Base-by-base conservation (phyloP, 208 protist genomes). In the Trypanosoma vivax region DNA sequence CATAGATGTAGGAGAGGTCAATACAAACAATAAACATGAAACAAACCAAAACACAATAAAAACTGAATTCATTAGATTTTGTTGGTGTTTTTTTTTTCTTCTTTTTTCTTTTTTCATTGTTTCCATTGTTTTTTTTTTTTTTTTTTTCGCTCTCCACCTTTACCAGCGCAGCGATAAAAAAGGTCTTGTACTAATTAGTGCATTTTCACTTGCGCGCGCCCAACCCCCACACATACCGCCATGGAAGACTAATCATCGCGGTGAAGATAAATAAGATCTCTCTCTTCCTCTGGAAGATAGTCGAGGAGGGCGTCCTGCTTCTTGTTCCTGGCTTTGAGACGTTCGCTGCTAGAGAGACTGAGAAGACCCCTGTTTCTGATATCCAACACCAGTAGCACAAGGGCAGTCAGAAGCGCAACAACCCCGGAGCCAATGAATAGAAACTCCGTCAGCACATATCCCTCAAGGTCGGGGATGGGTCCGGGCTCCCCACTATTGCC, bases 391-490 rank as follows among this genome's bases (percentile, higher is more conserved):
- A 90, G 50, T 34, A 93, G 70, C 7, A 66, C 47, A 10, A 90
- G 31, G 39, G 70, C 76, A 30, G 53, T 56, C 4, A 83, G 25
- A 28, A 90, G 39, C 5, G 79, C 67, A 2, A 81, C 40, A 7
- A 49, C 16, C 7, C 73, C 69, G 5, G 69, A 68, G 16, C 52
- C 51, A 2, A 84, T 51, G 54, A 89, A 87, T 3, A 90, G 60
- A 35, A 69, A 29, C 45, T 83, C 70, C 2, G 80, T 75, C 69
- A 62, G 68, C 58, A 73, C 42, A 65, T 79, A 94, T 1, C 78
- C 86, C 24, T 76, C 50, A 16, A 88, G 46, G 10, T 65, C 55
- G 2, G 86, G 79, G n/a, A 85, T 48, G 4, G 39, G 37, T 5
- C 24, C 16, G 30, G 21, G 7, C 7, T 31, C 35, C 5, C 31